Evolutionary conservation across 2,329 filamentous ascomycete species (phyloP).

Genomic region (Penicillium rolfsii): DNA sequence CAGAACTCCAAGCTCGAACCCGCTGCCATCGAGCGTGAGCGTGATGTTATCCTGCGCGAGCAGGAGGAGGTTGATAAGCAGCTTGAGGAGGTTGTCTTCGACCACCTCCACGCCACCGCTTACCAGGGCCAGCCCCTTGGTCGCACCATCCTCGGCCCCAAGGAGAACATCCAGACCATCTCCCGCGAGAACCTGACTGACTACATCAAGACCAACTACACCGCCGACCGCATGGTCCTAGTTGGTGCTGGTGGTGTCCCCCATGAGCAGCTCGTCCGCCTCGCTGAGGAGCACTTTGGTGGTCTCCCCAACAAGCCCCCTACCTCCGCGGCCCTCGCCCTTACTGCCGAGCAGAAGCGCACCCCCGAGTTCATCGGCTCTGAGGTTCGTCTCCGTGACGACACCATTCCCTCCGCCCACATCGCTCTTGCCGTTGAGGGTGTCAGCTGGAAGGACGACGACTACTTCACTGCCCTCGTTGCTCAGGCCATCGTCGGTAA

Average conservation of each 20-base stretch:
- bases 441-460: constrained; percentile 98
- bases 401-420: constrained; percentile 94
- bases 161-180: constrained; percentile 98
- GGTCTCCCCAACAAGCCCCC: constrained; percentile 74
- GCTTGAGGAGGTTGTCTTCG: constrained; percentile 98
- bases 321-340: constrained; percentile 70
- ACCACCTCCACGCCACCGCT: constrained; percentile 97
- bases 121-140: constrained; percentile 96
- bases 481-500: constrained; percentile 99
- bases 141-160: constrained; percentile 95
- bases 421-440: constrained; percentile 98
- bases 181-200: constrained; percentile 84
- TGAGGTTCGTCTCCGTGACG: constrained; percentile 92
- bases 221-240: constrained; percentile 98
- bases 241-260: constrained; percentile 93
- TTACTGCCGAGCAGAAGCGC: constrained; percentile 75
- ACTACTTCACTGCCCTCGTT: constrained; percentile 98
- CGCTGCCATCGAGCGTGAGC: constrained; percentile 91
- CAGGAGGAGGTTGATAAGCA: constrained; percentile 99
- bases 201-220: constrained; percentile 99
- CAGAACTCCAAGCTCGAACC: constrained; percentile 98
- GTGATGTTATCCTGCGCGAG: constrained; percentile 97
- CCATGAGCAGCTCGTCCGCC: constrained; percentile 89
- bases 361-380: constrained; percentile 96
- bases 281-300: constrained; percentile 95